phyloP scores from a whole-genome alignment of 1,139 yeast species.

The Tardiomyces depauwii region DNA sequence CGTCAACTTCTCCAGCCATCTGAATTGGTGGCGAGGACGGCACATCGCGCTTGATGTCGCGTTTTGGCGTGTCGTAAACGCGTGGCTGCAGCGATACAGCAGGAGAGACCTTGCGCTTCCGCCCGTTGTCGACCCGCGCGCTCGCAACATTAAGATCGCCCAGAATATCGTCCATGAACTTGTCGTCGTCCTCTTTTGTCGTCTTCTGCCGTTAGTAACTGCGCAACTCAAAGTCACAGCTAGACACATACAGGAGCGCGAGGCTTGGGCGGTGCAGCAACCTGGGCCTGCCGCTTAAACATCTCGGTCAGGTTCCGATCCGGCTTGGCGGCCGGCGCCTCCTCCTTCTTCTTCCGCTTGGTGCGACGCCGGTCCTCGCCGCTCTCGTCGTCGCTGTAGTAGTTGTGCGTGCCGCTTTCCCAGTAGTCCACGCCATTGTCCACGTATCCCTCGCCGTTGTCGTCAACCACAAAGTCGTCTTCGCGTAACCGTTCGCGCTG shows the following conservation, averaged over 20 bases:
- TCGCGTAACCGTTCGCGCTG: slow-evolving; percentile 72
- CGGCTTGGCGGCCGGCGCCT: not conserved
- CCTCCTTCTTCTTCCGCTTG: not conserved
- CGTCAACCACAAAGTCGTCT: slow-evolving; percentile 92
- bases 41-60: not conserved
- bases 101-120: not conserved
- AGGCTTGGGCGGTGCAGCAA: not conserved
- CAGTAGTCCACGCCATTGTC: slow-evolving; percentile 90
- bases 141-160: slow-evolving; percentile 12
- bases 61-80: not conserved
- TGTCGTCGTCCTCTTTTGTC: slow-evolving; percentile 17
- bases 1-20: not conserved
- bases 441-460: slow-evolving; percentile 80
- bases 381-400: not conserved
- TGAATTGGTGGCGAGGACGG: not conserved
- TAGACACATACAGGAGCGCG: not conserved
- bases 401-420: slow-evolving; percentile 30
- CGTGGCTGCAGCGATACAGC: not conserved
- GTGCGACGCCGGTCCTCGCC: not conserved
- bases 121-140: not conserved
- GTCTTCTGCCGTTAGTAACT: slow-evolving; percentile 4
- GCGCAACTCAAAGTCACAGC: not conserved
- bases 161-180: slow-evolving; percentile 21
- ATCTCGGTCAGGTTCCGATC: not conserved
- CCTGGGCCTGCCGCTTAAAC: not conserved